Conservation (phyloP, 768 basidiomycete genomes). For the Boletus vinaceobasis region DNA sequence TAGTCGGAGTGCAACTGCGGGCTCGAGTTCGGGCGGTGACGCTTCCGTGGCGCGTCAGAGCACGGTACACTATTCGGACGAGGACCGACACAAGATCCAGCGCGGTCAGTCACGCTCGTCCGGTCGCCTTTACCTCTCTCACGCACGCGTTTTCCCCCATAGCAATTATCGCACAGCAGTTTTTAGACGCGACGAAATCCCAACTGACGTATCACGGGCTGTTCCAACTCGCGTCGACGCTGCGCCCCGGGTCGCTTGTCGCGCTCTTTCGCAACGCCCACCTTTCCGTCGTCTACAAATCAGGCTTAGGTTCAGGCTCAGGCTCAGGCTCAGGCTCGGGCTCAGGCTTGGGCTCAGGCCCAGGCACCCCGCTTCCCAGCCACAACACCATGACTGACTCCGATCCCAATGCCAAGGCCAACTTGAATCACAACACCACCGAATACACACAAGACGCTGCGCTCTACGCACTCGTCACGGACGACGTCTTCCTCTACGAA, state of each 20-base stretch:
- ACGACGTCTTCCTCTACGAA: conserved; percentile 76
- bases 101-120: conserved; percentile 50
- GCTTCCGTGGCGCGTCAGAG: not conserved
- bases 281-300: conserved; percentile 80
- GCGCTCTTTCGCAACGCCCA: conserved; percentile 91
- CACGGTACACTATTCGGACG: conserved; percentile 40
- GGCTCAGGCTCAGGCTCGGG: too few relatives aligned
- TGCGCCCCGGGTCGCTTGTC: conserved; percentile 57
- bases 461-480: conserved; percentile 83
- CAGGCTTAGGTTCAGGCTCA: not conserved
- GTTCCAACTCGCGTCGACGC: conserved; percentile 62
- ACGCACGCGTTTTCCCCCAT: not conserved
- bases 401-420: not conserved
- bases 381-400: not conserved
- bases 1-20: not conserved
- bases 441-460: conserved; percentile 34
- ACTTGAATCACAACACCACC: not conserved
- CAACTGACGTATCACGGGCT: conserved; percentile 89
- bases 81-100: conserved; percentile 61
- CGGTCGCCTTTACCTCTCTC: not conserved
- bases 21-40: conserved; percentile 7
- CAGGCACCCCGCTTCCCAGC: too few relatives aligned
- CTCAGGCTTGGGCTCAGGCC: not conserved
- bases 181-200: conserved; percentile 68
- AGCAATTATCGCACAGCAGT: conserved; percentile 68